phyloP scores from a whole-genome alignment of 164 flowering plant genomes.

The Vitis vinifera region ASM3070453v1 NC_081815.1:19409501-19410000 shows the following conservation, averaged over 20 bases:
- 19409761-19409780: conserved; percentile 13
- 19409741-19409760: neutral
- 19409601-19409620: conserved; percentile 10
- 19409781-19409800: conserved; percentile 18
- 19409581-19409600: conserved; percentile 8
- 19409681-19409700: neutral
- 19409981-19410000: too few species aligned
- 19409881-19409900: conserved; percentile 12
- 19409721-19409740: neutral
- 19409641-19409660: neutral
- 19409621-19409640: conserved; percentile 6
- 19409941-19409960: conserved; percentile 25
- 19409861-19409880: conserved; percentile 19
- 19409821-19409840: conserved; percentile 19
- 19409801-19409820: conserved; percentile 25
- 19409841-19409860: conserved; percentile 16
- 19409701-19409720: neutral
- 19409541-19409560: neutral
- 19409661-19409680: neutral
- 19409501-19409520: neutral
- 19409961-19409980: too few species aligned
- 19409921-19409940: conserved; percentile 6
- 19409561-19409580: neutral
- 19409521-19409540: neutral
- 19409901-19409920: neutral